phyloP scores from a whole-genome alignment of 768 basidiomycete genomes.

The Phlebiopsis gigantea region DNA sequence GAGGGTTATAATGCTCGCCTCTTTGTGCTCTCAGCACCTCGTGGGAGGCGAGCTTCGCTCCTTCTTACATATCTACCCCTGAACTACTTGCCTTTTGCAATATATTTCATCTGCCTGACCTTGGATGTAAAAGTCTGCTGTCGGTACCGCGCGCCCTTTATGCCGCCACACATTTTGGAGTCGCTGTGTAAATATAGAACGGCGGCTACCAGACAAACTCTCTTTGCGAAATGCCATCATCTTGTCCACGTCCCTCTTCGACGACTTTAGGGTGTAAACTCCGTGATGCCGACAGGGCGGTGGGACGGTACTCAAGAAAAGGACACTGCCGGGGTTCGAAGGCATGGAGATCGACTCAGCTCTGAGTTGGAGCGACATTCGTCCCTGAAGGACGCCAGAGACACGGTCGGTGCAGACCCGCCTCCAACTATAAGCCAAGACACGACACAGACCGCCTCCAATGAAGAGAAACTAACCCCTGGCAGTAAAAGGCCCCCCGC shows the following conservation, averaged over 20 bases:
- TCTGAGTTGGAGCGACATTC: neutral
- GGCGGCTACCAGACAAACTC: neutral
- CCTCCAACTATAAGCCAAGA: neutral
- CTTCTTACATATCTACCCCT: constrained; percentile 32
- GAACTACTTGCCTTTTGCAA: neutral
- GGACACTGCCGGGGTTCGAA: too few species aligned
- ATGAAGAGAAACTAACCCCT: neutral
- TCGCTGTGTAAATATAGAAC: neutral
- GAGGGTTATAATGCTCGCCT: constrained; percentile 70
- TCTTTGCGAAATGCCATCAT: neutral
- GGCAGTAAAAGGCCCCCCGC: neutral
- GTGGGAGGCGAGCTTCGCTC: constrained; percentile 41
- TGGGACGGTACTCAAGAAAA: too few species aligned
- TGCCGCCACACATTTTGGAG: too few species aligned
- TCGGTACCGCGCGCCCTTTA: too few species aligned
- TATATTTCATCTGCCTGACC: neutral
- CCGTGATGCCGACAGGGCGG: too few species aligned
- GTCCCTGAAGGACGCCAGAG: neutral
- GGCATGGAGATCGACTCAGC: neutral
- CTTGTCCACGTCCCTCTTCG: neutral
- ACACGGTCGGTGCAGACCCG: neutral
- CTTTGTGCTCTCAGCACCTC: constrained; percentile 15
- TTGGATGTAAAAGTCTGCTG: neutral
- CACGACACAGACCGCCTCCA: neutral
- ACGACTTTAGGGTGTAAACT: too few species aligned